Conservation (phyloP, 2,329 filamentous ascomycete species). For the Mycosphaerella sp. region DNA sequence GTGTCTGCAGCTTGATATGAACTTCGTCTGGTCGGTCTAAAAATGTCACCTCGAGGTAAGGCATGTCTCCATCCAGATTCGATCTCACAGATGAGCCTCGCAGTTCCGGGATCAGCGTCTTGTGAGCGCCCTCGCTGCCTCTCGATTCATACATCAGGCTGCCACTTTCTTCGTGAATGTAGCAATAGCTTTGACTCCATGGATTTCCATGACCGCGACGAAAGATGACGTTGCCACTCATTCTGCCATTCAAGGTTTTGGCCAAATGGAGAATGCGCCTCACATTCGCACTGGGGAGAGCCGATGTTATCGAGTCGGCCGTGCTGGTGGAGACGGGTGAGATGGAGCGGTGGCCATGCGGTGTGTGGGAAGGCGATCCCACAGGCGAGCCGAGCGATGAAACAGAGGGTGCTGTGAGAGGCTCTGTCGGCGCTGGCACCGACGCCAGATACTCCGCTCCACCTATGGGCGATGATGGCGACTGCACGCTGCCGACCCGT, state of each 20-base stretch:
- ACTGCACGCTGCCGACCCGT: slow-evolving; percentile 65
- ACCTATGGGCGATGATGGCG: slow-evolving; percentile 46
- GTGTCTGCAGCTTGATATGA: slow-evolving; percentile 56
- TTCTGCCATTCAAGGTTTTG: slow-evolving; percentile 69
- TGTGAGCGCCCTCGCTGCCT: slow-evolving; percentile 58
- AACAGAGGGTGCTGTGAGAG: slow-evolving; percentile 28
- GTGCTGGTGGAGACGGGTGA: slow-evolving; percentile 30
- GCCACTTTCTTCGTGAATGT: slow-evolving; percentile 69
- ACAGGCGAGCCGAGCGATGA: slow-evolving; percentile 27
- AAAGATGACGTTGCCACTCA: slow-evolving; percentile 73
- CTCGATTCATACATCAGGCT: slow-evolving; percentile 68
- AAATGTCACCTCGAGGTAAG: slow-evolving; percentile 47
- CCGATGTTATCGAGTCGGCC: slow-evolving; percentile 26
- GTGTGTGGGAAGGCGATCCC: slow-evolving; percentile 20
- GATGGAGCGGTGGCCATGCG: slow-evolving; percentile 23
- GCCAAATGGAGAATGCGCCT: slow-evolving; percentile 63
- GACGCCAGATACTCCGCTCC: slow-evolving; percentile 32
- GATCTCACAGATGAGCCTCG: slow-evolving; percentile 63
- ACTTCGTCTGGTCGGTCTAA: slow-evolving; percentile 54
- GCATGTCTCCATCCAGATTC: slow-evolving; percentile 43
- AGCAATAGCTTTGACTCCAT: slow-evolving; percentile 68
- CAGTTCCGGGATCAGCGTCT: slow-evolving; percentile 64
- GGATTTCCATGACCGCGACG: slow-evolving; percentile 53
- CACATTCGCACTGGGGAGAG: slow-evolving; percentile 51
- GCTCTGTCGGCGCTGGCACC: slow-evolving; percentile 26